These are phyloP conservation scores for Tolypocladium ovalisporum DNA, from an alignment of 2,329 filamentous ascomycete species.

Conservation along the genomic window DNA sequence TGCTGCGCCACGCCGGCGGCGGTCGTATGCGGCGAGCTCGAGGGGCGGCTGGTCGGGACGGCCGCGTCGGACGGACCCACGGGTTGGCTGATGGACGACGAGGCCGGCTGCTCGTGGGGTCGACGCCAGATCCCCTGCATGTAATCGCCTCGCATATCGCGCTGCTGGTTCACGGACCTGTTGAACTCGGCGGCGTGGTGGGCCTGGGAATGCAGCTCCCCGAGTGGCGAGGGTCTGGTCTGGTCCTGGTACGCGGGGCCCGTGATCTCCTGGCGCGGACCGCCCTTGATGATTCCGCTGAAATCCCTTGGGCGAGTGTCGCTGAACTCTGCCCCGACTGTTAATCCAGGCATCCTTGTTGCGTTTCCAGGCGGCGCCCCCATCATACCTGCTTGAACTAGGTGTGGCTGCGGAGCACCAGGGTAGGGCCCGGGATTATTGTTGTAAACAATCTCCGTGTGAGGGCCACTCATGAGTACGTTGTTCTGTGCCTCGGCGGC, in stretches of 20 bases:
- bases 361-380: conserved; percentile 51
- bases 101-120: conserved; percentile 64
- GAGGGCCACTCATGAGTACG: conserved; percentile 53
- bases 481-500: conserved; percentile 61
- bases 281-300: conserved; percentile 62
- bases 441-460: conserved; percentile 83
- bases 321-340: conserved; percentile 66
- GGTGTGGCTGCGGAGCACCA: conserved; percentile 54
- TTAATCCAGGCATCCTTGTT: conserved; percentile 74
- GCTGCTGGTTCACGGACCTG: conserved; percentile 69
- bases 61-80: conserved; percentile 31
- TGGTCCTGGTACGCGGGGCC: conserved; percentile 84
- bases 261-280: conserved; percentile 80
- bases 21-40: conserved; percentile 47
- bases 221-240: conserved; percentile 61
- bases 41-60: conserved; percentile 38
- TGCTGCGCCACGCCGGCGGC: conserved; percentile 45
- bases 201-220: conserved; percentile 77
- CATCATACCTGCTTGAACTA: conserved; percentile 63
- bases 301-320: conserved; percentile 73
- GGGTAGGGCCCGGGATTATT: conserved; percentile 58
- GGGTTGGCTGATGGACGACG: conserved; percentile 35
- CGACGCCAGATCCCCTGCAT: conserved; percentile 73
- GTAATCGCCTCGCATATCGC: conserved; percentile 68
- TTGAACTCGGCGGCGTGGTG: conserved; percentile 87